Conservation (phyloP, 345 rosid genomes). For the Pistacia atlantica region DNA sequence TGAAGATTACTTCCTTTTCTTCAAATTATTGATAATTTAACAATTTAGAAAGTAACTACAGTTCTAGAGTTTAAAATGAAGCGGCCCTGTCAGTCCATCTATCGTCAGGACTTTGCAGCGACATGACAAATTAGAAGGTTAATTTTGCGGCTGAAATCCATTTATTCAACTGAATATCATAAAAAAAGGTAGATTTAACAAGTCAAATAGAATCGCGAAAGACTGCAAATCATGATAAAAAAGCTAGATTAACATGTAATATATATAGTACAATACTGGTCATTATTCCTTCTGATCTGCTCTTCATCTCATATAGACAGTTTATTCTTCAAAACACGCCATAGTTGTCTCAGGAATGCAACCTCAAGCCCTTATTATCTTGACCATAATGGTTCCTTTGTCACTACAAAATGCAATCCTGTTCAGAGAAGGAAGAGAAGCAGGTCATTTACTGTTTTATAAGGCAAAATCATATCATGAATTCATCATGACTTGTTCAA, state of each 20-base stretch:
- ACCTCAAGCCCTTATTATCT: slow-evolving; percentile 26
- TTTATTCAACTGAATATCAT: neutral
- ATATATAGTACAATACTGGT: neutral
- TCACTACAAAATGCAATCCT: slow-evolving; percentile 89
- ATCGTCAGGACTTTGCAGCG: neutral
- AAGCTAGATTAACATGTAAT: neutral
- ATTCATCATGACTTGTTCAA: too few species aligned
- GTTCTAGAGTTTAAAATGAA: too few species aligned
- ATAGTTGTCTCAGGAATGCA: neutral
- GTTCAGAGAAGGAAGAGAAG: slow-evolving; percentile 20
- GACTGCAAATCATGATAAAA: neutral
- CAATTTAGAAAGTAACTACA: too few species aligned
- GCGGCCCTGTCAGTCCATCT: neutral
- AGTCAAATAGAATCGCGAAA: too few species aligned
- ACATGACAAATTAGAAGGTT: neutral
- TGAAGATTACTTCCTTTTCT: too few species aligned
- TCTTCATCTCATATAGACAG: neutral
- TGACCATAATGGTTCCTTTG: slow-evolving; percentile 81
- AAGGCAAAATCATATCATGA: neutral
- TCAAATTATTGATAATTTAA: neutral
- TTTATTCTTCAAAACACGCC: neutral
- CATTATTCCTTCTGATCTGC: neutral
- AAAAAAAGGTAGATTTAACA: too few species aligned
- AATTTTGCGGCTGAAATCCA: too few species aligned
- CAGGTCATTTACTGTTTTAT: neutral